phyloP scores from a whole-genome alignment of 2,329 filamentous ascomycete species.

The Eutypa lata region DNA sequence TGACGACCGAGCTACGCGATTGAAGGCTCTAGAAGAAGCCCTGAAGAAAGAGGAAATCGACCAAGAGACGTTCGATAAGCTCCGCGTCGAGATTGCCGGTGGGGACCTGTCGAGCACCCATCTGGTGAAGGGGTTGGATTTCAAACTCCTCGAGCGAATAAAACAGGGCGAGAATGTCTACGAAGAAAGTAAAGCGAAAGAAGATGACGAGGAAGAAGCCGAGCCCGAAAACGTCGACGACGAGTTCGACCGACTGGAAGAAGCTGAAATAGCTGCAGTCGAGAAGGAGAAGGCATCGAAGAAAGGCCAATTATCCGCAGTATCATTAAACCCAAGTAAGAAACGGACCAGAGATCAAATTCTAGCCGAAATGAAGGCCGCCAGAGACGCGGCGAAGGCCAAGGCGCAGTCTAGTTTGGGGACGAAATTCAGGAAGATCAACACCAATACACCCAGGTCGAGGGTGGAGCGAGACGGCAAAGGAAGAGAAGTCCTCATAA shows the following conservation, averaged over 20 bases:
- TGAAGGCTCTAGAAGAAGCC: conserved; percentile 77
- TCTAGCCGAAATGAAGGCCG: conserved; percentile 63
- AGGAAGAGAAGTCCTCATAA: conserved; percentile 62
- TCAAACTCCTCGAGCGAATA: conserved; percentile 70
- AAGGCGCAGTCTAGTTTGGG: conserved; percentile 51
- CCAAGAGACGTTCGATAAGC: conserved; percentile 69
- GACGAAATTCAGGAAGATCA: conserved; percentile 63
- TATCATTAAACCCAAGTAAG: conserved; percentile 49
- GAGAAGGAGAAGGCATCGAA: conserved; percentile 52
- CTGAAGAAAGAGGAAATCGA: conserved; percentile 84
- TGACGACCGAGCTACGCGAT: conserved; percentile 57
- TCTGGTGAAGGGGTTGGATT: conserved; percentile 88
- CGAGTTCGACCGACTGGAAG: conserved; percentile 59
- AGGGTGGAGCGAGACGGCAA: conserved; percentile 60
- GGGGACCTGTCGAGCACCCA: conserved; percentile 80
- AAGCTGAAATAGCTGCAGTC: conserved; percentile 51
- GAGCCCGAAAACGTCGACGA: conserved; percentile 57
- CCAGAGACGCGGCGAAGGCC: conserved; percentile 57
- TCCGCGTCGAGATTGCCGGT: conserved; percentile 74
- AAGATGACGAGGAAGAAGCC: conserved; percentile 26
- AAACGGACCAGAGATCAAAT: conserved; percentile 66
- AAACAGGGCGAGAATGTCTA: conserved; percentile 67
- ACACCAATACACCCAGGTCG: conserved; percentile 49
- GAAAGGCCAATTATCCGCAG: conserved; percentile 58
- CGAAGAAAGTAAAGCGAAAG: conserved; percentile 29